A percentile compares a stretch with the other conserved stretches of the same genome.
phyloP scores from a whole-genome alignment of 78 protist species.

The Cavenderia fasciculata region DNA sequence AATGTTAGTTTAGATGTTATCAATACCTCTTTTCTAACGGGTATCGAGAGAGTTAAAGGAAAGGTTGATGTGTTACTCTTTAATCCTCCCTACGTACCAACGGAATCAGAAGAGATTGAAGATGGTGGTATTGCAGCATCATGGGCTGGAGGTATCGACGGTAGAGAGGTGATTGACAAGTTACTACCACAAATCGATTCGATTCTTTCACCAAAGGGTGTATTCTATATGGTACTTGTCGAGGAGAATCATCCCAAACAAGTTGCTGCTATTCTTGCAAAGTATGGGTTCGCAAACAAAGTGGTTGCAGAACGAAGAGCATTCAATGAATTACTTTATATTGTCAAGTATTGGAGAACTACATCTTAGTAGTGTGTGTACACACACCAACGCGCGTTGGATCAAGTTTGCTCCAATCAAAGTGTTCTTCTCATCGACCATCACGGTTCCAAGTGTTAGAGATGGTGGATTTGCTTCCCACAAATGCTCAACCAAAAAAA shows the following conservation, averaged over 20 bases:
- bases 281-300: slow-evolving; percentile 21
- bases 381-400: too few relatives aligned
- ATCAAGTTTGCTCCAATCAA: too few relatives aligned
- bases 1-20: slow-evolving; percentile 40
- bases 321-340: slow-evolving; percentile 35
- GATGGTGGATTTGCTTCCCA: too few relatives aligned
- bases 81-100: slow-evolving; percentile 90
- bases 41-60: slow-evolving; percentile 40
- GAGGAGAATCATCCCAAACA: slow-evolving; percentile 75
- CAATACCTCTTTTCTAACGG: slow-evolving; percentile 20
- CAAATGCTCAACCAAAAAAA: too few relatives aligned
- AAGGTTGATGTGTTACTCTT: slow-evolving; percentile 77
- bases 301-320: slow-evolving; percentile 56
- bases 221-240: slow-evolving; percentile 76
- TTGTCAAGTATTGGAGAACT: too few relatives aligned
- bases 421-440: too few relatives aligned
- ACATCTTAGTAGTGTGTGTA: too few relatives aligned
- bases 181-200: slow-evolving; percentile 53
- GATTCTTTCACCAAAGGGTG: slow-evolving; percentile 53
- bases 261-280: slow-evolving; percentile 18
- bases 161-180: slow-evolving; percentile 70
- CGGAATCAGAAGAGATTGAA: slow-evolving; percentile 69
- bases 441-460: too few relatives aligned
- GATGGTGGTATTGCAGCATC: slow-evolving; percentile 79
- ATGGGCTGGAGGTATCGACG: slow-evolving; percentile 82